phyloP scores from a whole-genome alignment of 1,139 yeast genomes.

The Suhomyces coccinellae region DNA sequence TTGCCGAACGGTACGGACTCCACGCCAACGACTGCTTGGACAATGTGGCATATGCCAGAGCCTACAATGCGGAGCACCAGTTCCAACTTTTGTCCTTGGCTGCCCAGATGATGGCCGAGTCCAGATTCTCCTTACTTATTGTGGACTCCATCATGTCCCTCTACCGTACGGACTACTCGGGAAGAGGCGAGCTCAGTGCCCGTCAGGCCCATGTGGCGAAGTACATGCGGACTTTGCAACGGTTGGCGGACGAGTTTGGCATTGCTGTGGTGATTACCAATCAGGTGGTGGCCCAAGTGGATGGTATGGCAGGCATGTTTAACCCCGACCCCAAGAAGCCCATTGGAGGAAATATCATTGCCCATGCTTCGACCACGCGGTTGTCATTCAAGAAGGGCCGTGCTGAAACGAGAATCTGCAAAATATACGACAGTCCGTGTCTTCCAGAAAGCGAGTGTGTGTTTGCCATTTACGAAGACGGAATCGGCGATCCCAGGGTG shows the following conservation, averaged over 20 bases:
- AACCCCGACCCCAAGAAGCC: conserved; percentile 99
- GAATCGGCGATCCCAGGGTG: conserved; percentile 91
- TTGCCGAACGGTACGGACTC: conserved; percentile 88
- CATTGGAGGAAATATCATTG: conserved; percentile 97
- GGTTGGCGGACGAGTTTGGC: conserved; percentile 97
- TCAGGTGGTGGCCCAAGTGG: conserved; percentile 98
- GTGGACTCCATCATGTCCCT: conserved; percentile 97
- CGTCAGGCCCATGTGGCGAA: conserved; percentile 94
- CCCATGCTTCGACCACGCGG: conserved; percentile 94
- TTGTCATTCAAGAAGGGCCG: conserved; percentile 86
- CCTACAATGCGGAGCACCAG: conserved; percentile 96
- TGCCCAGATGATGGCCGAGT: conserved; percentile 94
- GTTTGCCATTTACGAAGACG: conserved; percentile 95
- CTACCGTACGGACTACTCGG: conserved; percentile 92
- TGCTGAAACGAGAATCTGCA: conserved; percentile 90
- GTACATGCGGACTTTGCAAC: conserved; percentile 85
- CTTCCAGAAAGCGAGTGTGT: conserved; percentile 93
- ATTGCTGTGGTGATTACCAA: conserved; percentile 98
- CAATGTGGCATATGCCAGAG: conserved; percentile 96
- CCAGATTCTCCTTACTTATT: conserved; percentile 75
- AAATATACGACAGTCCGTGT: conserved; percentile 93
- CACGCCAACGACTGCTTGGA: conserved; percentile 94
- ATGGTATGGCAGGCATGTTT: conserved; percentile 79
- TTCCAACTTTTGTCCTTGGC: conserved; percentile 83
- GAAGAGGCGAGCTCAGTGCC: conserved; percentile 95